Evolutionary conservation across 352 stramenopile species (phyloP), one percentile per base, ranked within the genome.

Genomic region (Phytophthora citricola): DNA sequence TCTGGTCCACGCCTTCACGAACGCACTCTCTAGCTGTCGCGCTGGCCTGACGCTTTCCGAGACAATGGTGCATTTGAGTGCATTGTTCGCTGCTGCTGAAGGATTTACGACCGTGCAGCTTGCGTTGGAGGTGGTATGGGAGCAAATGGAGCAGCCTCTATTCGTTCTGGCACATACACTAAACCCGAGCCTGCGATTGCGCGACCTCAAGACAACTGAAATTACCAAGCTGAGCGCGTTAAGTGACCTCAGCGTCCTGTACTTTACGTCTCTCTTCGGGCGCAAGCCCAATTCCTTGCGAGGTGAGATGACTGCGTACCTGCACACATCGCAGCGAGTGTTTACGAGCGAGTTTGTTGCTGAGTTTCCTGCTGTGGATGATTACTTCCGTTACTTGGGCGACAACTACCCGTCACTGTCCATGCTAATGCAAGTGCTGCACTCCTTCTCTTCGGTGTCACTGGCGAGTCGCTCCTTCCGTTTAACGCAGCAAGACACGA

Each of bases 351-450:
- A 71, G 17, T 82, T 90, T 49, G 69, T 90, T 24, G 56, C 59
- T 27, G 82, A 93, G 44, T 93, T 93, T 53, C 66, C 71, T 12
- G 67, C 78, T 10, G 51, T 89, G 7, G 76, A 88, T 36, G 78
- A 91, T 69, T 92, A 91, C 51, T 89, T 83, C 17, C 69, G 78
- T 14, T 91, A 91, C 47, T 58, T 93, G 51, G 75, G 71, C 20
- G 82, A 93, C 61, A 76, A 87, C 29, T 87, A 79, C 40, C 63
- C 78, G 10, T 77, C 86, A 20, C 59, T 94, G 22, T 76, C 83
- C n/a, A 71, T 80, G 67, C 51, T 94, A 36, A 94, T 92, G 85
- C 66, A 75, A 53, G 47, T 85, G 45, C 53, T 92, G 17, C 58
- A 76, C n/a, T 82, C 78, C 22, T 78, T 90, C 51, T 81, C 78